A percentile compares a stretch with the other conserved stretches of the same genome.
These are phyloP conservation scores for Byssothecium circinans DNA, from an alignment of 2,329 filamentous ascomycete species.

Conservation along the genomic window DNA sequence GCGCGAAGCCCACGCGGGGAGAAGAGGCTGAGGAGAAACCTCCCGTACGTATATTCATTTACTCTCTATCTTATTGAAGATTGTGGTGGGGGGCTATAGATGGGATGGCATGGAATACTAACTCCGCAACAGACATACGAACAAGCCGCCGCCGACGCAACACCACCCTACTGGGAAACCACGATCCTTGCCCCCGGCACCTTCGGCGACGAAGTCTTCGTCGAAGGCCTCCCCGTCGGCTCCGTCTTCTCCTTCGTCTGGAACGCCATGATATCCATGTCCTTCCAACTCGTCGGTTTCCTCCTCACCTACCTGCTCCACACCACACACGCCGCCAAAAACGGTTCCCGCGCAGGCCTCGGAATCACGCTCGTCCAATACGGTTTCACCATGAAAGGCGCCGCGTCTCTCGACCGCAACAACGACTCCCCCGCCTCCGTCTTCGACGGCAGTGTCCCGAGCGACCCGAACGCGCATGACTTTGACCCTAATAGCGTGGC, in stretches of 20 bases:
- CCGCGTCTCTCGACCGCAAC: conserved; percentile 38
- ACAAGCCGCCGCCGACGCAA: conserved; percentile 93
- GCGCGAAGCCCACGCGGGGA: conserved; percentile 81
- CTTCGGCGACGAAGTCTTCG: conserved; percentile 91
- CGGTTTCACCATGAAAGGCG: conserved; percentile 89
- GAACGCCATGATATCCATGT: conserved; percentile 94
- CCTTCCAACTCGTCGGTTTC: conserved; percentile 96
- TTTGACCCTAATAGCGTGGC: conserved; percentile 75
- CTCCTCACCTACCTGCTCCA: conserved; percentile 96
- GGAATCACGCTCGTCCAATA: conserved; percentile 96
- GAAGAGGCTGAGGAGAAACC: conserved; percentile 87
- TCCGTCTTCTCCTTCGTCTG: conserved; percentile 85
- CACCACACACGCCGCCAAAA: conserved; percentile 97
- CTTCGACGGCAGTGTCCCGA: conserved; percentile 63
- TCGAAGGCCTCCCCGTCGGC: conserved; percentile 92
- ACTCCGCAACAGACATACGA: conserved; percentile 78
- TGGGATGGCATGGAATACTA: conserved; percentile 29
- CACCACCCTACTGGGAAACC: conserved; percentile 98
- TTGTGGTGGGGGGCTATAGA: not conserved
- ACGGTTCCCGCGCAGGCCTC: conserved; percentile 90
- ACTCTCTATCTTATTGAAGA: not conserved
- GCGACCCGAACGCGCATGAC: conserved; percentile 86
- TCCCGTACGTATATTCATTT: conserved; percentile 66
- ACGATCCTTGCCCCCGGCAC: conserved; percentile 93
- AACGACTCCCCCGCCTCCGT: conserved; percentile 53